Evolutionary conservation across 2,329 filamentous ascomycete genomes (phyloP).

Genomic region (Trichoderma brevicompactum): DNA sequence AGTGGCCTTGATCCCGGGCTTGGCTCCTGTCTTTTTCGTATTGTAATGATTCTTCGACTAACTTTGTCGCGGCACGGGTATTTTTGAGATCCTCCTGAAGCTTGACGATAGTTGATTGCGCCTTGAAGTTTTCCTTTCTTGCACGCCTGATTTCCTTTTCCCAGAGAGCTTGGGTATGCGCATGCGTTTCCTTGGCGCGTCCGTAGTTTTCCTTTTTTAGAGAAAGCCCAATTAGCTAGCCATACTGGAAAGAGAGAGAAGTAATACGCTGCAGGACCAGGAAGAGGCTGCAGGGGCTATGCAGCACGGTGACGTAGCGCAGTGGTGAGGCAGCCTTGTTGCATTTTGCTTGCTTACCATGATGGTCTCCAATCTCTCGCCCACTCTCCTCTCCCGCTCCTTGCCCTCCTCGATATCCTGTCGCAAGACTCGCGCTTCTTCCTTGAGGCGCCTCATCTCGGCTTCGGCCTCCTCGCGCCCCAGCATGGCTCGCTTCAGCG

Average conservation of each 20-base stretch:
- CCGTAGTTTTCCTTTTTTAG: conserved; percentile 67
- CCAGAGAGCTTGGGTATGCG: conserved; percentile 68
- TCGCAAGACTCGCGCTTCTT: conserved; percentile 61
- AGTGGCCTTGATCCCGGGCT: conserved; percentile 60
- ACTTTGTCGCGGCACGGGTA: conserved; percentile 54
- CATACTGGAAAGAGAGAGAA: not conserved
- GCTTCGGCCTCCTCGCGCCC: conserved; percentile 73
- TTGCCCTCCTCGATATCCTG: conserved; percentile 67
- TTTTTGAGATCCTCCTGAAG: conserved; percentile 73
- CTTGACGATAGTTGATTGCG: conserved; percentile 70
- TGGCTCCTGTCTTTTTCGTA: conserved; percentile 15
- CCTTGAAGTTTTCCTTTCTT: conserved; percentile 75
- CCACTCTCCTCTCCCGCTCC: conserved; percentile 67
- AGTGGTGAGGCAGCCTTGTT: not conserved
- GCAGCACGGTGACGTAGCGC: conserved; percentile 2
- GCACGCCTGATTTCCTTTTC: conserved; percentile 74
- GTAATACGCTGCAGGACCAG: not conserved
- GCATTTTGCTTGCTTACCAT: conserved; percentile 58
- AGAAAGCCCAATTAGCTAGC: conserved; percentile 1
- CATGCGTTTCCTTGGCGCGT: conserved; percentile 70
- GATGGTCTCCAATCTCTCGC: conserved; percentile 68
- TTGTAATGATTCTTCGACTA: conserved; percentile 65
- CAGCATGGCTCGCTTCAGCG: conserved; percentile 67
- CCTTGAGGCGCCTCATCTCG: conserved; percentile 66
- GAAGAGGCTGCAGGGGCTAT: not conserved